Evolutionary conservation across 768 basidiomycete genomes (phyloP).

Genomic region (Kwoniella europaea): DNA sequence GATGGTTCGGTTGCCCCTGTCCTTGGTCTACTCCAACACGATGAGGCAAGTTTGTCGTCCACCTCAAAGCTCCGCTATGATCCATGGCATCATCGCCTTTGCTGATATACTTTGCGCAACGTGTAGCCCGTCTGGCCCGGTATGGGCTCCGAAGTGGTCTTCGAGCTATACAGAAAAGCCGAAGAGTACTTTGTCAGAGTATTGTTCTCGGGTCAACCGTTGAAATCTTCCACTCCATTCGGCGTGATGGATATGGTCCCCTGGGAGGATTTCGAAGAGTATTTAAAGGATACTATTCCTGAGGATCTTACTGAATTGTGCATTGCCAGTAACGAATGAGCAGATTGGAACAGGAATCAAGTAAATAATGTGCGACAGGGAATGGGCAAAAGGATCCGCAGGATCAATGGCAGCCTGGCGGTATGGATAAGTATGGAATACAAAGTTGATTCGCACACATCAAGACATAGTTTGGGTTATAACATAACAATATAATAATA

Average conservation of each 20-base stretch:
- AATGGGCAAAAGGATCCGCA: too few species aligned
- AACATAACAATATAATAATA: too few species aligned
- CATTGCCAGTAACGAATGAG: slow-evolving; percentile 1
- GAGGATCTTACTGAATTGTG: slow-evolving; percentile 24
- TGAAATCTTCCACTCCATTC: slow-evolving; percentile 46
- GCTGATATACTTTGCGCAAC: neutral
- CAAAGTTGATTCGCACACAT: too few species aligned
- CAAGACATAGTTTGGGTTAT: neutral
- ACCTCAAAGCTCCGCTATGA: neutral
- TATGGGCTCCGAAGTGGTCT: slow-evolving; percentile 49
- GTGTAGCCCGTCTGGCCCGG: slow-evolving; percentile 40
- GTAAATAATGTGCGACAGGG: too few species aligned
- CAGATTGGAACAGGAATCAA: neutral
- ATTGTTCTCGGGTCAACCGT: slow-evolving; percentile 37
- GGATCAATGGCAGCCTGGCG: too few species aligned
- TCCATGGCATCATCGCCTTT: neutral
- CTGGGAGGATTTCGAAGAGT: slow-evolving; percentile 19
- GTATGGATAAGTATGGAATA: too few species aligned
- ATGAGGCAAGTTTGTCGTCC: slow-evolving; percentile 15
- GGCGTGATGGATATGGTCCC: slow-evolving; percentile 40
- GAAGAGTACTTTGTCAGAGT: slow-evolving; percentile 33
- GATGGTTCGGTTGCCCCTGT: slow-evolving; percentile 45
- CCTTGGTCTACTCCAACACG: slow-evolving; percentile 44
- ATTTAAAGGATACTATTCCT: slow-evolving; percentile 25
- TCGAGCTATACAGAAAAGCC: slow-evolving; percentile 40